Percentiles rank a stretch among this genome's conserved stretches.
phyloP scores from a whole-genome alignment of 441 rosid species.

The Populus hybrid region DNA sequence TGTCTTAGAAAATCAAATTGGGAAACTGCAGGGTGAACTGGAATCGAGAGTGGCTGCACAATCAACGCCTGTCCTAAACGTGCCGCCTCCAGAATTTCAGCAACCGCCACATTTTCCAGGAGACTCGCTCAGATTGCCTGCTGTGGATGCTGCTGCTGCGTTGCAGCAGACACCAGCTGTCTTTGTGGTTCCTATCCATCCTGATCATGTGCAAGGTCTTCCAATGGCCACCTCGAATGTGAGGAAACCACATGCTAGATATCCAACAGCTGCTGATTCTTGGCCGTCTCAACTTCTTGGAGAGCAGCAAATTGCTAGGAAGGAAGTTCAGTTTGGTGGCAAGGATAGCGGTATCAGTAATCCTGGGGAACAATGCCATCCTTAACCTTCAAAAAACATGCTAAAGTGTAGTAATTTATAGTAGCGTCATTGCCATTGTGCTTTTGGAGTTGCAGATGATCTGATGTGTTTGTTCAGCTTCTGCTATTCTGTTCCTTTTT shows the following conservation, averaged over 20 bases:
- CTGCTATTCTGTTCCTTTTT: not conserved
- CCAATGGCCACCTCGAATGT: slow-evolving; percentile 35
- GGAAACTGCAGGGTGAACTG: slow-evolving; percentile 48
- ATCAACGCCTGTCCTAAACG: slow-evolving; percentile 57
- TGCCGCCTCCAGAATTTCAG: slow-evolving; percentile 37
- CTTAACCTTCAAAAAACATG: slow-evolving; percentile 19
- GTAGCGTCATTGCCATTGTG: slow-evolving; percentile 10
- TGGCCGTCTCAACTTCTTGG: slow-evolving; percentile 83
- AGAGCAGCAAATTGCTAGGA: slow-evolving; percentile 34
- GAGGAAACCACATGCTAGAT: slow-evolving; percentile 89
- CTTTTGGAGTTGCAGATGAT: not conserved
- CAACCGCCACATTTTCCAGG: slow-evolving; percentile 39
- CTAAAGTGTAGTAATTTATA: slow-evolving; percentile 13
- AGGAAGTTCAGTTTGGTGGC: slow-evolving; percentile 21
- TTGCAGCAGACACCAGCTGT: slow-evolving; percentile 50
- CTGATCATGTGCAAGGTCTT: slow-evolving; percentile 40
- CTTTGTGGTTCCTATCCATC: slow-evolving; percentile 58
- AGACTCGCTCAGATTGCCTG: slow-evolving; percentile 26
- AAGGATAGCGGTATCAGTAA: slow-evolving; percentile 17
- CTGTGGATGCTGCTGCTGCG: slow-evolving; percentile 26
- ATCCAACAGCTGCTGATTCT: slow-evolving; percentile 62
- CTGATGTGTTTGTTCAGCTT: not conserved
- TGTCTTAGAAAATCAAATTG: slow-evolving; percentile 58
- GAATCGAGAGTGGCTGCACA: slow-evolving; percentile 33
- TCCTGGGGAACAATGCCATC: slow-evolving; percentile 15